Base-by-base conservation (phyloP, 768 basidiomycete genomes). In the Leccinum ochraceum region DNA sequence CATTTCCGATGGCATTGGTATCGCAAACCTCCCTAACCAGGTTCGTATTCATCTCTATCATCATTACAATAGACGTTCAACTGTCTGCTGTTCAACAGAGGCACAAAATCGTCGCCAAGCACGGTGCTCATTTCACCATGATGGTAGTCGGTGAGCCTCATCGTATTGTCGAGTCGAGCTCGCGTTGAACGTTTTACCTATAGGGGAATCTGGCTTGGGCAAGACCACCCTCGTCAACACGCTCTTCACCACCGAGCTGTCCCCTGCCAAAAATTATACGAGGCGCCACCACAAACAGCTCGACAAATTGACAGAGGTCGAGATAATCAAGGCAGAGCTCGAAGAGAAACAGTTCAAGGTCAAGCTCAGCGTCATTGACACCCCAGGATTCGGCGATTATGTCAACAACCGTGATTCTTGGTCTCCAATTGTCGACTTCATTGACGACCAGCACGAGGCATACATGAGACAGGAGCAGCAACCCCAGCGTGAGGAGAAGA, bases 331-430 rank as follows among this genome's bases (percentile, higher is more conserved):
- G 82, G 97, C 96, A 14, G 96, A 98, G 79, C 86, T 99, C 24
- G 97, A 98, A 79, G 97, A 98, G 78, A 94, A 95, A 75, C 91
- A 94, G 73, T 98, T 98, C 87, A 96, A 95, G 77, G 95, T 98
- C 82, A 98, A 98, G 83, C 87, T 99, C 65, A 95, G 92, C 17
- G 97, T 98, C 74, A 96, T 99, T 66, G 97, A 99, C 77, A 98
- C 96, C 11, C 97, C 97, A 57, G 97, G 97, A 30, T 99, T 98
- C 64, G 97, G 97, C 39, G 97, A 99, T 89, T 98, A 98, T 71
- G 96, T 99, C 79, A 99, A 99, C 92, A 99, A 99, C 85, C 87
- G 94, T 59, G 97, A 98, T 76, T 95, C 94, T 20, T 99, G 97
- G 97, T 83, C 86, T 30, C 97, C 97, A 57, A 98, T 99, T 67